phyloP scores from a whole-genome alignment of 2,329 filamentous ascomycete species.

The Pseudonectria buxi region DNA sequence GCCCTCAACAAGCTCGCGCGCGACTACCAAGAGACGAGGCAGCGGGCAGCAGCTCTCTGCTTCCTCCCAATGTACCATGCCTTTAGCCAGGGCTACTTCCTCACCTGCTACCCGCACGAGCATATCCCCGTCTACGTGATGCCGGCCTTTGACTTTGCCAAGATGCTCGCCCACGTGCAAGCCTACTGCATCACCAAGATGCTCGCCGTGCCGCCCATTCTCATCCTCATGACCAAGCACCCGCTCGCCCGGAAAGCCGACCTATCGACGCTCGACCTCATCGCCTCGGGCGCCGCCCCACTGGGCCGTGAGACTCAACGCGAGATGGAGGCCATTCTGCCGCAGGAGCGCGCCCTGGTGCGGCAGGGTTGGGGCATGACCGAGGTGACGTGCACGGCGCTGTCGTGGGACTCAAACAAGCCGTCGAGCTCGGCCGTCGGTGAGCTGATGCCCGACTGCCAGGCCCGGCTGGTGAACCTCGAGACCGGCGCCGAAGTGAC shows the following conservation, averaged over 20 bases:
- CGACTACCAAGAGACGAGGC: slow-evolving; percentile 37
- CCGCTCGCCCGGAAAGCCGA: slow-evolving; percentile 60
- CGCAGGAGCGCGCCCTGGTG: slow-evolving; percentile 26
- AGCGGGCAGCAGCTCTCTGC: slow-evolving; percentile 44
- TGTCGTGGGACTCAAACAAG: slow-evolving; percentile 61
- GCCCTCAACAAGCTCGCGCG: slow-evolving; percentile 36
- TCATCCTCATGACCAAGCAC: slow-evolving; percentile 66
- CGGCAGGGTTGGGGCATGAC: slow-evolving; percentile 86
- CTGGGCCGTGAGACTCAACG: slow-evolving; percentile 45
- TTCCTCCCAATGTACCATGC: slow-evolving; percentile 75
- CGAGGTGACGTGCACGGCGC: slow-evolving; percentile 65
- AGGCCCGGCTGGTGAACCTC: slow-evolving; percentile 58
- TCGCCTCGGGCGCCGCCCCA: slow-evolving; percentile 65
- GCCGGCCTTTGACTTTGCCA: slow-evolving; percentile 67
- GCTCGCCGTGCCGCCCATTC: slow-evolving; percentile 65
- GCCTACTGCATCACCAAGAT: slow-evolving; percentile 62
- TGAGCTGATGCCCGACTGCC: slow-evolving; percentile 33
- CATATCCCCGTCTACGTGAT: slow-evolving; percentile 70
- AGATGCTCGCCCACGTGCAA: slow-evolving; percentile 63
- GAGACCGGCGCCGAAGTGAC: slow-evolving; percentile 47
- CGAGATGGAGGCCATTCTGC: slow-evolving; percentile 44
- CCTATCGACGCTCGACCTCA: slow-evolving; percentile 53
- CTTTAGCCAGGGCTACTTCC: slow-evolving; percentile 64
- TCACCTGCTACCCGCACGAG: slow-evolving; percentile 49
- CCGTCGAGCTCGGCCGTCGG: slow-evolving; percentile 19